Conservation (phyloP, 2,329 filamentous ascomycete species). For the Apiospora aurea region DNA sequence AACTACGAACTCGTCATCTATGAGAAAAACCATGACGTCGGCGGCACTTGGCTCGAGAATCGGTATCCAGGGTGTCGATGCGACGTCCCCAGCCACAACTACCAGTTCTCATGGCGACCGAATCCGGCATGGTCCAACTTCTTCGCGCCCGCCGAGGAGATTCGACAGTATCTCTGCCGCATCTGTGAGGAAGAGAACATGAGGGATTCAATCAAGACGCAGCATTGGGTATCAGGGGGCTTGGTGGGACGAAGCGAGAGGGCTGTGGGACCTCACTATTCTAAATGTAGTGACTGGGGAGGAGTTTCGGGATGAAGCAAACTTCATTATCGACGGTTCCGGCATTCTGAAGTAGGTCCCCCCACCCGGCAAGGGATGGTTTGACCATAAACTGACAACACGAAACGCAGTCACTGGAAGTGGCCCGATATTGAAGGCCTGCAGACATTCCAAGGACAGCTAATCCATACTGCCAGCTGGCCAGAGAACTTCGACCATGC, state of each 20-base stretch:
- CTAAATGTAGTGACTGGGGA: conserved; percentile 46
- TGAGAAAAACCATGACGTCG: conserved; percentile 62
- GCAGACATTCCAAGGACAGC: conserved; percentile 52
- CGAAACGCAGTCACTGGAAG: conserved; percentile 54
- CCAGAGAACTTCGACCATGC: conserved; percentile 55
- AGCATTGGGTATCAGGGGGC: conserved; percentile 51
- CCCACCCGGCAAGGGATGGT: not conserved
- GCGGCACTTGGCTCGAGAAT: conserved; percentile 67
- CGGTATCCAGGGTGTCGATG: conserved; percentile 64
- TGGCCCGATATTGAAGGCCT: conserved; percentile 58
- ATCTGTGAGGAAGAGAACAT: conserved; percentile 58
- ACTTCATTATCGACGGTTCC: conserved; percentile 57
- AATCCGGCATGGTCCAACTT: conserved; percentile 67
- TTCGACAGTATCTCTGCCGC: conserved; percentile 58
- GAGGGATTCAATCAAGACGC: conserved; percentile 50
- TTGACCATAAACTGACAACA: conserved; percentile 29
- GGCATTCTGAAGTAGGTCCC: conserved; percentile 57
- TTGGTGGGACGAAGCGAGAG: conserved; percentile 52
- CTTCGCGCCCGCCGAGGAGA: conserved; percentile 62
- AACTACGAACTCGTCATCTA: conserved; percentile 58
- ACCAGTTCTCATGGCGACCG: conserved; percentile 67
- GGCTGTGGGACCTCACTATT: conserved; percentile 52
- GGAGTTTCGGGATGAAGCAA: conserved; percentile 52
- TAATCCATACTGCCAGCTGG: conserved; percentile 63
- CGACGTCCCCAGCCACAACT: conserved; percentile 66